Evolutionary conservation across 208 protist species (phyloP).

Genomic region (Phytomonas sp.): DNA sequence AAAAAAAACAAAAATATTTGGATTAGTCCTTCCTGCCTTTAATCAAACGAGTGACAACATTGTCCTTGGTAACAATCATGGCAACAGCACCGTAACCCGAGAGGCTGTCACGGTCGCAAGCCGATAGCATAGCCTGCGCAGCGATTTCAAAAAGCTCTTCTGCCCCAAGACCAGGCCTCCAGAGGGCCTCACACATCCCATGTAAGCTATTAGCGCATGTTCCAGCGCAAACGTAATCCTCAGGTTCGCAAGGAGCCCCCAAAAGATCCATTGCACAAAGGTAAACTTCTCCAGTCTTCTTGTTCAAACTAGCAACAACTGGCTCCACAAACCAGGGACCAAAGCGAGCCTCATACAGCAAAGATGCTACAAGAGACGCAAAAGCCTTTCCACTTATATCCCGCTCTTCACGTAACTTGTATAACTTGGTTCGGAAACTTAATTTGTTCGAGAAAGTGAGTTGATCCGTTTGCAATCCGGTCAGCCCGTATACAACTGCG

Average conservation of each 20-base stretch:
- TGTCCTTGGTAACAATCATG: slow-evolving; percentile 78
- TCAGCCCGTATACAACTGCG: slow-evolving; percentile 92
- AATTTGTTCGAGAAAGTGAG: slow-evolving; percentile 92
- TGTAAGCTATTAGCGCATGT: slow-evolving; percentile 95
- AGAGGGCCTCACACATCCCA: slow-evolving; percentile 98
- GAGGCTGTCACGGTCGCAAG: slow-evolving; percentile 95
- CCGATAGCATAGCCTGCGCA: slow-evolving; percentile 92
- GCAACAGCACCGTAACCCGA: slow-evolving; percentile 96
- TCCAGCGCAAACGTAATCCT: slow-evolving; percentile 96
- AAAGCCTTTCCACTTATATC: slow-evolving; percentile 85
- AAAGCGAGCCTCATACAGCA: slow-evolving; percentile 94
- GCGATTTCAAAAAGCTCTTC: slow-evolving; percentile 97
- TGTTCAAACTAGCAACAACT: slow-evolving; percentile 95
- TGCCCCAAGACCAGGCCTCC: slow-evolving; percentile 85
- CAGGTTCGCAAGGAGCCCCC: slow-evolving; percentile 88
- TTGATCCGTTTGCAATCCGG: slow-evolving; percentile 95
- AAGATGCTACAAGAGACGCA: slow-evolving; percentile 65
- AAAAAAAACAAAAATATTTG: background rate
- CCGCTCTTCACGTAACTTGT: slow-evolving; percentile 87
- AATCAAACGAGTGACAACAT: slow-evolving; percentile 78
- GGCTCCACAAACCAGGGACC: slow-evolving; percentile 98
- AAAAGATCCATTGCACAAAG: slow-evolving; percentile 95
- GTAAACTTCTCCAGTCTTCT: slow-evolving; percentile 91
- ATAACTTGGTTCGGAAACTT: slow-evolving; percentile 85
- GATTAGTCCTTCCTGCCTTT: slow-evolving; percentile 84